Evolutionary conservation across 2,329 filamentous ascomycete genomes (phyloP).

Genomic region (Cladophialophora psammophila): DNA sequence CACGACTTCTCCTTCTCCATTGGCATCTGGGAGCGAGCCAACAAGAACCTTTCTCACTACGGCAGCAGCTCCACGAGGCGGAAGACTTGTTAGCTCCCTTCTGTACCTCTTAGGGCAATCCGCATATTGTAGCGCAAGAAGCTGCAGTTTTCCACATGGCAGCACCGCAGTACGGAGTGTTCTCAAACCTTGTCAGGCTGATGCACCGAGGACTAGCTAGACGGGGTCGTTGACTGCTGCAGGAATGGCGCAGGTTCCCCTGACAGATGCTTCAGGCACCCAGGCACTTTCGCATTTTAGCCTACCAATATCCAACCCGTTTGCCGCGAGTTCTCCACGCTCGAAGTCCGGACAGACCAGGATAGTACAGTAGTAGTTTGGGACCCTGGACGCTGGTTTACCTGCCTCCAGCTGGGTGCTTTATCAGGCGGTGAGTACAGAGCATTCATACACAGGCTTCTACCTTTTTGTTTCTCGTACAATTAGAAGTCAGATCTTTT

Average conservation of each 20-base stretch:
- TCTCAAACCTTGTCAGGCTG: constrained; percentile 1
- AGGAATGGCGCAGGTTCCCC: not conserved
- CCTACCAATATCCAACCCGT: constrained; percentile 5
- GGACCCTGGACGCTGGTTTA: not conserved
- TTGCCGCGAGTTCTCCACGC: constrained; percentile 8
- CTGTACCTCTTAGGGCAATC: not conserved
- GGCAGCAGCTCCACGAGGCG: constrained; percentile 2
- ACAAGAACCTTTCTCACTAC: not conserved
- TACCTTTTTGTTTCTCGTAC: not conserved
- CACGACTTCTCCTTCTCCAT: not conserved
- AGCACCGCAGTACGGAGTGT: not conserved
- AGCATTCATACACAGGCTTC: not conserved
- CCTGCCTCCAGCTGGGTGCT: not conserved
- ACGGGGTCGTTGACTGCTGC: not conserved
- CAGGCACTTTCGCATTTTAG: constrained; percentile 9
- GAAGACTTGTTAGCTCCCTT: constrained; percentile 1
- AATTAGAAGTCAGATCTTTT: not conserved
- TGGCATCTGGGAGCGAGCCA: not conserved
- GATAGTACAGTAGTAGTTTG: not conserved
- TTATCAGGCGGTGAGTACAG: not conserved
- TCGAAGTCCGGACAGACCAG: not conserved
- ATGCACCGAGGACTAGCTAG: not conserved
- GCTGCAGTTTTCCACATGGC: constrained; percentile 5
- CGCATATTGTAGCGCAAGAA: constrained; percentile 1
- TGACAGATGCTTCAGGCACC: constrained; percentile 11